Base-by-base conservation (phyloP, 768 basidiomycete species). In the Serpula lacrymans region DNA sequence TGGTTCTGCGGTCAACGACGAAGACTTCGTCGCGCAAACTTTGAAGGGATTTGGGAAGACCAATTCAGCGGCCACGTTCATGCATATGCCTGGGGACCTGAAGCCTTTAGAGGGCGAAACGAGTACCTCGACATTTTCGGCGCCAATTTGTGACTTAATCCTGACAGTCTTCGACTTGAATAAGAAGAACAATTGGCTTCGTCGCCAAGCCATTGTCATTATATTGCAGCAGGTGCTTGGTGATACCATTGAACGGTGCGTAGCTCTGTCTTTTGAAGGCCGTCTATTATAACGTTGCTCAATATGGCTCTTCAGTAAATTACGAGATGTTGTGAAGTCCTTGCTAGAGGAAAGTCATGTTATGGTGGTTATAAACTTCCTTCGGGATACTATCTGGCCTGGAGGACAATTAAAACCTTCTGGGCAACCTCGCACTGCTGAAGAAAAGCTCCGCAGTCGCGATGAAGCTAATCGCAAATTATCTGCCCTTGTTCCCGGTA, bases 141-240 rank as follows among this genome's bases (percentile, higher is more conserved):
- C 84, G 0, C 94, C 96, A 0, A 96, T 98, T 27, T 95, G 92
- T 52, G 94, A 99, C 54, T 68, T 99, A 20, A 73, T 97, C 33
- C 73, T 98, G 39, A 90, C 94, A 10, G 74, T 97, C 8, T 98
- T 99, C 51, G 94, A 96, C 60, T 77, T 98, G 13, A 83, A 96
- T 65, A 92, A 90, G 72, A 84, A 89, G 62, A 93, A 94, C 54
- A 96, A 95, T 51, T 99, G 96, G 96, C 69, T 98, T 20, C 75
- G 95, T 38, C 72, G 90, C 14, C 96, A 98, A 58, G 94, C 96
- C 2, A 91, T 96, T 51, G 88, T 98, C 11, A 90, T 98, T 37
- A 93, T 98, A 44, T 65, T 98, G 37, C 96, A 98, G 58, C 95
- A 98, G 57, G 82, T 98, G 3, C 72, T 99, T 3, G 95, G 94